phyloP scores from a whole-genome alignment of 2,329 filamentous ascomycete genomes.

The Epichloe elymi region DNA sequence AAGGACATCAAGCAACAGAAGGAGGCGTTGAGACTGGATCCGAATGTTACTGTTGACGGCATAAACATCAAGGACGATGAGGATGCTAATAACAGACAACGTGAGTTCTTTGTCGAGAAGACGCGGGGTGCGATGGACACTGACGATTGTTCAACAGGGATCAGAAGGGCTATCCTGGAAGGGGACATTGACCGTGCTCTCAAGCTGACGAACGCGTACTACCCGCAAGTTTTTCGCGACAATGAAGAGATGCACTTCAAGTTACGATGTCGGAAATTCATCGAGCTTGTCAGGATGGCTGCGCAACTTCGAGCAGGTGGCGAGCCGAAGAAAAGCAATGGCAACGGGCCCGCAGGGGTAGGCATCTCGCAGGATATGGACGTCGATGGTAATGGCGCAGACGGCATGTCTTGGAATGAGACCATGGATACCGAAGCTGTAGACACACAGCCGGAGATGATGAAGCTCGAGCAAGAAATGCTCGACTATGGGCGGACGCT shows the following conservation, averaged over 20 bases:
- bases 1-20: slow-evolving; percentile 67
- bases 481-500: slow-evolving; percentile 70
- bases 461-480: slow-evolving; percentile 50
- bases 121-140: neutral
- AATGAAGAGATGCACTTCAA: slow-evolving; percentile 82
- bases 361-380: slow-evolving; percentile 37
- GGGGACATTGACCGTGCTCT: slow-evolving; percentile 86
- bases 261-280: slow-evolving; percentile 78
- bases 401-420: slow-evolving; percentile 29
- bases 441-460: slow-evolving; percentile 20
- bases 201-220: slow-evolving; percentile 66
- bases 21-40: slow-evolving; percentile 49
- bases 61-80: slow-evolving; percentile 66
- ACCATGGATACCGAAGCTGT: slow-evolving; percentile 36
- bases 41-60: slow-evolving; percentile 36
- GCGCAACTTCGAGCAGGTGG: slow-evolving; percentile 47
- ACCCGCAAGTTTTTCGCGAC: slow-evolving; percentile 64
- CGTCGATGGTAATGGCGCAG: slow-evolving; percentile 36
- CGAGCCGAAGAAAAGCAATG: slow-evolving; percentile 29
- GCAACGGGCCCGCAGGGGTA: slow-evolving; percentile 25
- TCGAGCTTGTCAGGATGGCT: slow-evolving; percentile 78
- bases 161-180: slow-evolving; percentile 74
- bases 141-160: slow-evolving; percentile 41
- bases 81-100: slow-evolving; percentile 75
- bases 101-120: slow-evolving; percentile 34